Evolutionary conservation across 2,329 filamentous ascomycete species (phyloP).

Genomic region (Fusarium sp.): DNA sequence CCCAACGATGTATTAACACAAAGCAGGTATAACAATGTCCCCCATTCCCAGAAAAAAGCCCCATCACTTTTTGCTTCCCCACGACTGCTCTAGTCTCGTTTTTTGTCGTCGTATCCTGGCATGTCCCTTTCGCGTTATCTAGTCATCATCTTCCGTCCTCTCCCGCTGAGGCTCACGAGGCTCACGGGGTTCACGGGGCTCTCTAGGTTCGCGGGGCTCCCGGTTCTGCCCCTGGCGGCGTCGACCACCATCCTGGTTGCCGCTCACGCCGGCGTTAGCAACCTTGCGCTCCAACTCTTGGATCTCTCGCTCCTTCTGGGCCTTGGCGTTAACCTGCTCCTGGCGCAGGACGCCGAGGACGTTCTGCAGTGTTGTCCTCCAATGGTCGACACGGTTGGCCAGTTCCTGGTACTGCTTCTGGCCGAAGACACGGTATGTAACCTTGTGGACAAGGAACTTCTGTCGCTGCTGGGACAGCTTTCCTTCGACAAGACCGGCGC

Average conservation of each 20-base stretch:
- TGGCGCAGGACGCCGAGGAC: conserved; percentile 84
- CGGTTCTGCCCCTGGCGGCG: conserved; percentile 53
- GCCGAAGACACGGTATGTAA: conserved; percentile 96
- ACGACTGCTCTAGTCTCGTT: conserved; percentile 39
- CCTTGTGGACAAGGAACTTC: conserved; percentile 95
- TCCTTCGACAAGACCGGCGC: conserved; percentile 94
- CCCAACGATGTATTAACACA: conserved; percentile 55
- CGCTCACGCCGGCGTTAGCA: conserved; percentile 59
- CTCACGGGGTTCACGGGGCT: conserved; percentile 32
- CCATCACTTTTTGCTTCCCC: conserved; percentile 39
- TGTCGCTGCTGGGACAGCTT: conserved; percentile 94
- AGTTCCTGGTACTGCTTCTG: conserved; percentile 99
- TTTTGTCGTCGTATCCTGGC: conserved; percentile 36
- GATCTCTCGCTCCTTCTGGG: conserved; percentile 83
- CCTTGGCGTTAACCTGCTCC: conserved; percentile 85
- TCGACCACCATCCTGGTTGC: conserved; percentile 53
- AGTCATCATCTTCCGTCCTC: conserved; percentile 72
- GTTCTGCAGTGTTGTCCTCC: conserved; percentile 84
- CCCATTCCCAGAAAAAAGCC: conserved; percentile 41
- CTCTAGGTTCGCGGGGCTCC: conserved; percentile 34
- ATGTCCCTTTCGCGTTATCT: conserved; percentile 48
- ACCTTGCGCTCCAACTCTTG: conserved; percentile 80
- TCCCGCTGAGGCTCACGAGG: conserved; percentile 55
- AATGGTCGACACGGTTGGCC: conserved; percentile 89
- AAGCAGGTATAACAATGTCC: conserved; percentile 49